Base-by-base conservation (phyloP, 805 yeast species). In the Kluyveromyces starmeri region DNA sequence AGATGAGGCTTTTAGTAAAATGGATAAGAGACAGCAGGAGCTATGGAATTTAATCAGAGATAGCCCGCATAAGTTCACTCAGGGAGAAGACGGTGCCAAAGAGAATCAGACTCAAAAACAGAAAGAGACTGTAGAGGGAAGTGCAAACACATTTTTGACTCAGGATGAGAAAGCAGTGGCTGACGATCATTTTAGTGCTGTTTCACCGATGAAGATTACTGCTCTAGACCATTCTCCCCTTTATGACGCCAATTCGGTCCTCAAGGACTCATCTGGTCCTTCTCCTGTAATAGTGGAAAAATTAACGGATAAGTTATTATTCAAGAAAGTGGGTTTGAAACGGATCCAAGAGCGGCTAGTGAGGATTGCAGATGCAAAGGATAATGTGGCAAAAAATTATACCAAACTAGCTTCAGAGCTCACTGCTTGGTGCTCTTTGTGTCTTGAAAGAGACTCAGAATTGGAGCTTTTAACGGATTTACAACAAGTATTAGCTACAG, bases 131-230 rank as follows among this genome's bases (percentile, higher is more conserved):
- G 35, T 23, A 8, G 28, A 20, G 29, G 45, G 40, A 26, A 51
- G 55, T 38, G 42, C 47, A 8, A 45, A 46, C 17, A 53, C 58
- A 4, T 53, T 51, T 35, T 36, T 53, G 6, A 49, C 55, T 2
- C 49, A 50, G 8, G 47, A 49, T 32, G 42, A 41, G 13, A 37
- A 37, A 11, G 40, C 39, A 19, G 38, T 20, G n/a, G 35, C 34
- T 16, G 28, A 14, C 10, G 32, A 34, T 11, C 22, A 34, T 19
- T 28, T 27, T 13, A 14, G 7, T 11, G 17, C 22, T 13, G 22
- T 15, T 5, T 16, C 32, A 7, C 37, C 39, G 4, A 32, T 23
- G 18, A 35, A 32, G 21, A 24, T 31, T 4, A 24, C 34, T n/a
- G 34, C 34, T 6, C 21, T 39, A 17, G 36, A 32, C 12, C 39